Percentiles rank a stretch among this genome's conserved stretches.
Evolutionary conservation across 495 filamentous ascomycete species (phyloP).

Genomic region (Letharia lupina): DNA sequence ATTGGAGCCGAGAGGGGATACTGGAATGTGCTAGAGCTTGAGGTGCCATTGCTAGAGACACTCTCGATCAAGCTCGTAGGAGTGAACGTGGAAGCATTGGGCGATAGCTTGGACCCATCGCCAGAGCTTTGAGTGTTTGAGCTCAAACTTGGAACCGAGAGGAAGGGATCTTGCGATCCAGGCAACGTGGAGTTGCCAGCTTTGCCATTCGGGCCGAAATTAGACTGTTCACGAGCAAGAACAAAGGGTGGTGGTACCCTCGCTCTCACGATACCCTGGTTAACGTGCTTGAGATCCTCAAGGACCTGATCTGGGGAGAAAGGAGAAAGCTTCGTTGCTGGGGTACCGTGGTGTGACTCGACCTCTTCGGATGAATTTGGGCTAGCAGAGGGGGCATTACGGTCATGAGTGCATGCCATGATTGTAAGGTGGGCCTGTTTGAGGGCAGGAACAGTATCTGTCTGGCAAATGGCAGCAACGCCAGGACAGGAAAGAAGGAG

Average conservation of each 20-base stretch:
- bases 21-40: background rate
- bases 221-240: conserved; percentile 19
- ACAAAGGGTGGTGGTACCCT: conserved; percentile 25
- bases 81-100: conserved; percentile 34
- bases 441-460: background rate
- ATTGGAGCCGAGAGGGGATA: background rate
- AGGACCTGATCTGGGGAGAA: conserved; percentile 53
- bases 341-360: conserved; percentile 51
- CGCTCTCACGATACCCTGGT: conserved; percentile 12
- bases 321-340: conserved; percentile 52
- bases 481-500: background rate
- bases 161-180: conserved; percentile 26
- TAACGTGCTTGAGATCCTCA: conserved; percentile 4
- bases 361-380: conserved; percentile 51
- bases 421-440: background rate
- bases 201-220: conserved; percentile 10
- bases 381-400: conserved; percentile 33
- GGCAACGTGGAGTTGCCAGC: conserved; percentile 4
- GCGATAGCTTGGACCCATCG: conserved; percentile 28
- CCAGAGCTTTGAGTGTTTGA: conserved; percentile 12
- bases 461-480: background rate
- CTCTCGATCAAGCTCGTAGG: conserved; percentile 26
- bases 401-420: conserved; percentile 14
- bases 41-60: conserved; percentile 13
- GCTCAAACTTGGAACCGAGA: conserved; percentile 11